Conservation (phyloP, 2,329 filamentous ascomycete genomes). For the Alternaria gansuensis region DNA sequence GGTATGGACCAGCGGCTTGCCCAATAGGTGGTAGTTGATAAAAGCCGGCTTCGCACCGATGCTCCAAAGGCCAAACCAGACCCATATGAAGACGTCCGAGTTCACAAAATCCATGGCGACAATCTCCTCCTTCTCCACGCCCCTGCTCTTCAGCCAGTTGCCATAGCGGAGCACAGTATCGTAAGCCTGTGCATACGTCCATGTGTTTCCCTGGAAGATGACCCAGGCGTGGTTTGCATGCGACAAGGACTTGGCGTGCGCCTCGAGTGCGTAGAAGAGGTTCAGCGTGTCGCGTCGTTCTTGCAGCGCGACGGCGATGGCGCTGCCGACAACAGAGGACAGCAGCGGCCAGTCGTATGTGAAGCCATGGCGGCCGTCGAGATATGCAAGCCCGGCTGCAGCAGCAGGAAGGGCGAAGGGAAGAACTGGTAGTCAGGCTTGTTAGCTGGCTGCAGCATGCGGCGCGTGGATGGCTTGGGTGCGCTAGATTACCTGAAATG, state of each 20-base stretch:
- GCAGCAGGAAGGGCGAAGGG: slow-evolving; percentile 46
- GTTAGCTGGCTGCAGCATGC: slow-evolving; percentile 4
- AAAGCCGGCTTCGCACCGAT: slow-evolving; percentile 53
- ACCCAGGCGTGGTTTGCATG: slow-evolving; percentile 44
- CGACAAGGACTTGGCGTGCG: slow-evolving; percentile 39
- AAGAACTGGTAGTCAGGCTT: slow-evolving; percentile 30
- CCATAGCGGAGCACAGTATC: slow-evolving; percentile 47
- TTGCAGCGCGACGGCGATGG: slow-evolving; percentile 57
- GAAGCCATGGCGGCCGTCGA: slow-evolving; percentile 74
- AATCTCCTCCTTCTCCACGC: slow-evolving; percentile 48
- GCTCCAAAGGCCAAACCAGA: slow-evolving; percentile 52
- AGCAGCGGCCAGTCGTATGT: slow-evolving; percentile 69
- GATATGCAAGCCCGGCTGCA: slow-evolving; percentile 63
- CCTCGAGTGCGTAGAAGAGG: slow-evolving; percentile 54
- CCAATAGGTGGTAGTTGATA: slow-evolving; percentile 53
- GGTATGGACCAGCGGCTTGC: slow-evolving; percentile 58
- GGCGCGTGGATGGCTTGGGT: neutral
- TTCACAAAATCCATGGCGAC: slow-evolving; percentile 54
- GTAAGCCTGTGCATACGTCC: slow-evolving; percentile 50
- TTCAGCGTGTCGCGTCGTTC: slow-evolving; percentile 70
- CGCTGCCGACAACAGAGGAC: slow-evolving; percentile 61
- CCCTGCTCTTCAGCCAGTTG: slow-evolving; percentile 50
- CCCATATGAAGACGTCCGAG: slow-evolving; percentile 49
- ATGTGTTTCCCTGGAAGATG: slow-evolving; percentile 45
- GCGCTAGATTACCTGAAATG: slow-evolving; percentile 17